Base-by-base conservation (phyloP, 768 basidiomycete species). In the Termitomyces sp. region DNA sequence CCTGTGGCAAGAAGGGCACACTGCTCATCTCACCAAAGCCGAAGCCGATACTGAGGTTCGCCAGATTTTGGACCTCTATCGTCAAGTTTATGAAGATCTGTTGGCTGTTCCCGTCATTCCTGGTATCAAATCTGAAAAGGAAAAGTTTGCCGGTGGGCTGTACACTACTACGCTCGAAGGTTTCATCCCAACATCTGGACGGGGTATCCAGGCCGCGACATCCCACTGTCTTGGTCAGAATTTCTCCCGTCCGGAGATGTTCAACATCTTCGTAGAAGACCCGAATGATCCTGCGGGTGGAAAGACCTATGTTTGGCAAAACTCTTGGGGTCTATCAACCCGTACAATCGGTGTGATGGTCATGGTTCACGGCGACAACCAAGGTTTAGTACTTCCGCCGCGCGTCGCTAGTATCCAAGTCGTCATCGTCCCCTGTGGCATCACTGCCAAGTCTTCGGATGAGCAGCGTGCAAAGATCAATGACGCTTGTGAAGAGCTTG, bases 1-100 rank as follows among this genome's bases (percentile, higher is more conserved):
- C 82, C 79, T 99, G n/a, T 99, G 97, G 97, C 97, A 99, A 77
- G 97, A 99, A 74, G 97, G 97, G 40, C 97, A 99, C 77, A 98
- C 97, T 9, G 96, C 97, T 3, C 86, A 89, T 74, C 81, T 95
- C 47, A 92, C 89, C 64, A 90, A 95, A 73, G 70, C 77, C 4
- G 96, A 98, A 72, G 96, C 96, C 28, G 97, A 93, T 68, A 78
- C 75, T 53, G 97, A 98, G 75, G 97, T 98, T 16, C 85, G 82
- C 20, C 83, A 96, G 58, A 98, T 99, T 66, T 88, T 99, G 67
- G 95, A 97, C 57, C 87, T 98, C 62, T 99, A 99, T 77, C 88
- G 91, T 36, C 88, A 86, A 58, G 91, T 98, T 8, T 99, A 95
- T 75, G 93, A 96, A 72, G 97, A 99, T 62, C 85, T 99, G 28